Conservation (phyloP, 257 asterid species). For the Jacaranda mimosifolia region DNA sequence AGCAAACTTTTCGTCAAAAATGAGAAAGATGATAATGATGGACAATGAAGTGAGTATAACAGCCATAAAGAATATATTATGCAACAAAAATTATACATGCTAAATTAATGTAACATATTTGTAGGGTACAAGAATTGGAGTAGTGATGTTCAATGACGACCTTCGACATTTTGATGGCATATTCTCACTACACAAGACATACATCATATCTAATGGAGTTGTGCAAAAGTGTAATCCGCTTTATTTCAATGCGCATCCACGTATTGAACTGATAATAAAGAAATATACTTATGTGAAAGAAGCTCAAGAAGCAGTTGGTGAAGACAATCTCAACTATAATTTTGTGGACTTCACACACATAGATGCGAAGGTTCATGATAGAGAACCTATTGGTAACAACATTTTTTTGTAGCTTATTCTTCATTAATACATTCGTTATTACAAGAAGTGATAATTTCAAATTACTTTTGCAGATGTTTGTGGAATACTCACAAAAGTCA, state of each 20-base stretch:
- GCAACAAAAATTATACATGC: no score
- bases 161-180: neutral
- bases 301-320: no score
- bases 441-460: no score
- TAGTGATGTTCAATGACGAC: neutral
- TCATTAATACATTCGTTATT: no score
- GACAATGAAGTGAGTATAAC: neutral
- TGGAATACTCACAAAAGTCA: neutral
- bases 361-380: no score
- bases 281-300: no score
- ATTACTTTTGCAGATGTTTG: neutral
- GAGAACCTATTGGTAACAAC: no score
- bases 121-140: constrained; percentile 2
- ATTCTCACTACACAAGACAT: neutral
- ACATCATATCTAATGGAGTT: neutral
- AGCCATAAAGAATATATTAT: neutral
- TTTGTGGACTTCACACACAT: no score
- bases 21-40: neutral
- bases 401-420: no score
- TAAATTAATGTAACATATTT: neutral
- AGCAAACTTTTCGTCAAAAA: neutral
- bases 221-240: neutral
- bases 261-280: no score
- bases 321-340: no score
- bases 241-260: no score